Evolutionary conservation across 2,329 filamentous ascomycete genomes (phyloP).

Genomic region (Fusarium sp.): DNA sequence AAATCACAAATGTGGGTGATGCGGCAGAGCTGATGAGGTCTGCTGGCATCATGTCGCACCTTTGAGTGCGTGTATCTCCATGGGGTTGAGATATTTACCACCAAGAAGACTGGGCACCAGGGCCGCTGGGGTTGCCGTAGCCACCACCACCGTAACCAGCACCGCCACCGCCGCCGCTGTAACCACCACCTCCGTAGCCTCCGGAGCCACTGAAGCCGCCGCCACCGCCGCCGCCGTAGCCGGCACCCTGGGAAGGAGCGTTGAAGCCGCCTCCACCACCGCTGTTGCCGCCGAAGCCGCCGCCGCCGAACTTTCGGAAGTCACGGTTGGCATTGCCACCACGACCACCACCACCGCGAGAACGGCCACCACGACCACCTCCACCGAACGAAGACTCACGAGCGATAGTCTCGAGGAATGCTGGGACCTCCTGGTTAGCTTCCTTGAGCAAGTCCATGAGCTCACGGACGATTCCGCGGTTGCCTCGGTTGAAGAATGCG

Average conservation of each 20-base stretch:
- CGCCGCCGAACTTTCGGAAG: constrained; percentile 83
- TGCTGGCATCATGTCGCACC: constrained; percentile 43
- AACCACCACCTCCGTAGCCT: constrained; percentile 69
- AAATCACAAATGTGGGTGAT: constrained; percentile 45
- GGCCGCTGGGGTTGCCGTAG: constrained; percentile 77
- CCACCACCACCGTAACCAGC: constrained; percentile 61
- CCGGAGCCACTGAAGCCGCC: constrained; percentile 69
- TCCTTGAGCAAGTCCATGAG: constrained; percentile 98
- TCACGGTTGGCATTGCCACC: constrained; percentile 85
- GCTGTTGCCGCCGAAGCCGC: constrained; percentile 58
- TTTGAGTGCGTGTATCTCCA: constrained; percentile 15
- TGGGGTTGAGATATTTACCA: constrained; percentile 63
- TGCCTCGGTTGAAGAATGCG: constrained; percentile 99
- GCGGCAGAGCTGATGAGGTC: constrained; percentile 28
- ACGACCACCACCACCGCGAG: constrained; percentile 68
- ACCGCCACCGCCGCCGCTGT: constrained; percentile 54
- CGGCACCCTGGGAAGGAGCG: constrained; percentile 50
- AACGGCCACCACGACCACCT: constrained; percentile 72
- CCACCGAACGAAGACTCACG: constrained; percentile 91
- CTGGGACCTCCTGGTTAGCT: constrained; percentile 95
- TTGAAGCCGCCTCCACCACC: constrained; percentile 57
- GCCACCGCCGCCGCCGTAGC: constrained; percentile 58
- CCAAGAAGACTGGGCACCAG: constrained; percentile 76
- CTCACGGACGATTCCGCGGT: constrained; percentile 96
- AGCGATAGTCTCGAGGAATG: constrained; percentile 96